A percentile compares a stretch with the other conserved stretches of the same genome.
Conservation (phyloP, 306 rosid species). For the Cucumis sativus region DNA sequence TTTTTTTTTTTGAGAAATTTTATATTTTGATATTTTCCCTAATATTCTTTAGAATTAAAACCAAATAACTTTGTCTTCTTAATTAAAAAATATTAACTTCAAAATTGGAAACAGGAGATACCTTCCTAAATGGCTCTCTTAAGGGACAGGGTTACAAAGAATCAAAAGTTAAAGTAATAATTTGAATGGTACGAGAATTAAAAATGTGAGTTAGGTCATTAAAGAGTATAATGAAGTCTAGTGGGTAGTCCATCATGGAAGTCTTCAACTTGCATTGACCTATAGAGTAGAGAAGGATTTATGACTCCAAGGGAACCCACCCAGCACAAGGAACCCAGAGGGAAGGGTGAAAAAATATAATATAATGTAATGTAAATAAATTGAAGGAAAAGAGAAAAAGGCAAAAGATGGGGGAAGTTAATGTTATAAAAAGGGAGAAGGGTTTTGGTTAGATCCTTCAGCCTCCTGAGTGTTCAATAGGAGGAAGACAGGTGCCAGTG, state of each 20-base stretch:
- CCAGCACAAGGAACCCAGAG: slow-evolving; percentile 2
- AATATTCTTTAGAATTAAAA: too few species aligned
- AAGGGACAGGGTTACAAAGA: background rate
- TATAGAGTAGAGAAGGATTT: background rate
- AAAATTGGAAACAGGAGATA: too few species aligned
- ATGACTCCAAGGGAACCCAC: background rate
- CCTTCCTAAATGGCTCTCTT: too few species aligned
- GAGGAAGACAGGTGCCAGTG: background rate
- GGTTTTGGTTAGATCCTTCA: slow-evolving; percentile 4
- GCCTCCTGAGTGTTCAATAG: slow-evolving; percentile 1
- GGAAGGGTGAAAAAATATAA: background rate
- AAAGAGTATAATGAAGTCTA: background rate
- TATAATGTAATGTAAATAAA: background rate
- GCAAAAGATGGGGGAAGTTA: background rate
- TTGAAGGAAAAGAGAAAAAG: background rate
- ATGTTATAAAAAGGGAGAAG: background rate
- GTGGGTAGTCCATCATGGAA: background rate
- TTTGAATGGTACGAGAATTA: background rate
- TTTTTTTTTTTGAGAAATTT: too few species aligned
- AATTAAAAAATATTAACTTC: too few species aligned
- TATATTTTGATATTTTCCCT: too few species aligned
- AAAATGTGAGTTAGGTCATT: background rate
- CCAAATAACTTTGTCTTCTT: too few species aligned
- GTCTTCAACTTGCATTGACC: slow-evolving; percentile 2
- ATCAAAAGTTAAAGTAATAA: background rate